Percentiles rank a stretch among this genome's conserved stretches.
Conservation (phyloP, 306 rosid species). For the Glycine soja region DNA sequence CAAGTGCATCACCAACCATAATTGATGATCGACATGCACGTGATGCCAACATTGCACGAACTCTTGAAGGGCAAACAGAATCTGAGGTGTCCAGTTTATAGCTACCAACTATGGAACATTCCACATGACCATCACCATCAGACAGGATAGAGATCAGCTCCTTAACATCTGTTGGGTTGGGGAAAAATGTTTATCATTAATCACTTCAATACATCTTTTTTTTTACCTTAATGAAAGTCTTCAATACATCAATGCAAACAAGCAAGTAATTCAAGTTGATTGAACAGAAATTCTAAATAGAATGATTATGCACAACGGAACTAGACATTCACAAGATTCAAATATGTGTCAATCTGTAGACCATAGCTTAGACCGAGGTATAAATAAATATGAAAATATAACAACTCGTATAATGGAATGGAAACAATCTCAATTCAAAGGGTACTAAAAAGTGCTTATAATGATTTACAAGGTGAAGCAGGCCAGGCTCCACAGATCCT, state of each 20-base stretch:
- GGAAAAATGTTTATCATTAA: conserved; percentile 33
- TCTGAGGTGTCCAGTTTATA: conserved; percentile 76
- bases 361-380: no score
- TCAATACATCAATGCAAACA: conserved; percentile 1
- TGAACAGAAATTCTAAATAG: not conserved
- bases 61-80: conserved; percentile 90
- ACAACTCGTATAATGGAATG: no score
- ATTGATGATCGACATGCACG: conserved; percentile 95
- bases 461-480: no score
- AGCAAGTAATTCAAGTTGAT: conserved; percentile 11
- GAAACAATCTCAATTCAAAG: no score
- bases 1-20: conserved; percentile 96
- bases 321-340: no score
- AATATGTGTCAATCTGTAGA: no score
- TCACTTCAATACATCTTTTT: conserved; percentile 23
- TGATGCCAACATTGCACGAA: conserved; percentile 95
- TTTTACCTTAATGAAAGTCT: not conserved
- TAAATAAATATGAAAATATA: no score
- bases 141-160: conserved; percentile 91
- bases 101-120: conserved; percentile 74
- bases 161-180: conserved; percentile 71
- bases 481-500: no score
- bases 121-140: conserved; percentile 80
- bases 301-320: no score
- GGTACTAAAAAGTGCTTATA: no score